Conservation (phyloP, 176 grass and related monocot genomes). For the Cenchrus purpureus region DNA sequence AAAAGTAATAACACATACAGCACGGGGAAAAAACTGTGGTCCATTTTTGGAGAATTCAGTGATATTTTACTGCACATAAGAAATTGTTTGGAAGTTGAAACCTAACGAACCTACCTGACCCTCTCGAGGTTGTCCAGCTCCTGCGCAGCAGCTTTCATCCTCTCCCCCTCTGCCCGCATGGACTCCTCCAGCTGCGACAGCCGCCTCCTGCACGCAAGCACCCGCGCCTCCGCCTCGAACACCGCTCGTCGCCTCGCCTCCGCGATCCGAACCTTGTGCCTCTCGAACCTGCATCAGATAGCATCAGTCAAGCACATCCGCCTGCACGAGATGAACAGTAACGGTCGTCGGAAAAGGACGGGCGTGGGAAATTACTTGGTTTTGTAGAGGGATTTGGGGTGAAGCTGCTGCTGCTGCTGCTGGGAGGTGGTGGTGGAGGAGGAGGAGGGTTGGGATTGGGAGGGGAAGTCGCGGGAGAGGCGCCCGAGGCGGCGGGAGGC, state of each 20-base stretch:
- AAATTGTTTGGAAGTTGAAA: background rate
- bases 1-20: background rate
- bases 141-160: slow-evolving; percentile 55
- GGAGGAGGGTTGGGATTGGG: slow-evolving; percentile 41
- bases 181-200: slow-evolving; percentile 56
- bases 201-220: slow-evolving; percentile 54
- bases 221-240: slow-evolving; percentile 62
- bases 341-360: background rate
- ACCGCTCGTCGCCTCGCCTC: slow-evolving; percentile 54
- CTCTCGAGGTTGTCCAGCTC: slow-evolving; percentile 70
- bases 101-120: slow-evolving; percentile 46
- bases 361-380: slow-evolving; percentile 47
- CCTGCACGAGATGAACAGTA: background rate
- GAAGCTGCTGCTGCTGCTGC: slow-evolving; percentile 32
- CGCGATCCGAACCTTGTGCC: slow-evolving; percentile 64
- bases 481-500: slow-evolving; percentile 72
- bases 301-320: background rate
- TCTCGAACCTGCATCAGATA: slow-evolving; percentile 70
- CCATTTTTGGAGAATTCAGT: background rate
- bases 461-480: slow-evolving; percentile 76
- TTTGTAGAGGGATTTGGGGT: slow-evolving; percentile 81
- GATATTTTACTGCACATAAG: background rate
- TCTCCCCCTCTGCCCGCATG: slow-evolving; percentile 52
- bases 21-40: background rate
- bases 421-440: background rate